These are phyloP conservation scores for Fistulifera pelliculosa DNA, from an alignment of 108 stramenopile genomes.

Conservation along the genomic window DNA sequence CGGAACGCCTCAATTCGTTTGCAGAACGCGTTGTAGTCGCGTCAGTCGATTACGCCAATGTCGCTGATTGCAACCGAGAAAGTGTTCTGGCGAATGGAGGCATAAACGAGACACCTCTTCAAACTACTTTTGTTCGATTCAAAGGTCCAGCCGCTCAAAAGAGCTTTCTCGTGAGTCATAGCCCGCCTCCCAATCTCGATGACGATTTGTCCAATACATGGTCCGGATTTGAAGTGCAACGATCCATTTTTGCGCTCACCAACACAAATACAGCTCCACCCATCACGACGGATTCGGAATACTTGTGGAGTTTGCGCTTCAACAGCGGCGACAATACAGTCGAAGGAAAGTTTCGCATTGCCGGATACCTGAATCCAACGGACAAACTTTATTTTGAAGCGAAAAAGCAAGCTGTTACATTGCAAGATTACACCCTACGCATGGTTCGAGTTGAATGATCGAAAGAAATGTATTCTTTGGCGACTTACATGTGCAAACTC, in stretches of 20 bases:
- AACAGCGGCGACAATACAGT: slow-evolving; percentile 24
- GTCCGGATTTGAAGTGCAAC: slow-evolving; percentile 57
- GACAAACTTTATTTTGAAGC: slow-evolving; percentile 76
- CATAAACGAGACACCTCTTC: slow-evolving; percentile 52
- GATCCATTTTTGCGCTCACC: slow-evolving; percentile 78
- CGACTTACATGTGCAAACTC: too few relatives aligned
- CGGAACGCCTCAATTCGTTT: slow-evolving; percentile 58
- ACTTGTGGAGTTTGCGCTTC: slow-evolving; percentile 45
- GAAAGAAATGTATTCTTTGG: too few relatives aligned
- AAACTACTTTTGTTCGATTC: slow-evolving; percentile 65
- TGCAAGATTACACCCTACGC: slow-evolving; percentile 54
- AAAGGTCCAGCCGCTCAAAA: slow-evolving; percentile 82
- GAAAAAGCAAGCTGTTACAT: slow-evolving; percentile 59
- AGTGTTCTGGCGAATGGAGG: slow-evolving; percentile 58
- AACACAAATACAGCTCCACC: slow-evolving; percentile 78
- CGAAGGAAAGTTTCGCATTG: slow-evolving; percentile 47
- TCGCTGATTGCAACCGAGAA: slow-evolving; percentile 54
- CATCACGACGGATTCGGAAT: slow-evolving; percentile 71
- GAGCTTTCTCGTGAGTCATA: slow-evolving; percentile 56
- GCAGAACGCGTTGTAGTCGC: slow-evolving; percentile 66
- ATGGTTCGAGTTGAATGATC: slow-evolving; percentile 17
- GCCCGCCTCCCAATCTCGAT: slow-evolving; percentile 22
- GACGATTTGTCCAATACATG: slow-evolving; percentile 24
- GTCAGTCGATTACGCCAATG: slow-evolving; percentile 68
- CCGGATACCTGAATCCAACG: slow-evolving; percentile 61